These are phyloP conservation scores for Ophiostoma sp. DNA, from an alignment of 2,329 filamentous ascomycete species.

Conservation along the genomic window DNA sequence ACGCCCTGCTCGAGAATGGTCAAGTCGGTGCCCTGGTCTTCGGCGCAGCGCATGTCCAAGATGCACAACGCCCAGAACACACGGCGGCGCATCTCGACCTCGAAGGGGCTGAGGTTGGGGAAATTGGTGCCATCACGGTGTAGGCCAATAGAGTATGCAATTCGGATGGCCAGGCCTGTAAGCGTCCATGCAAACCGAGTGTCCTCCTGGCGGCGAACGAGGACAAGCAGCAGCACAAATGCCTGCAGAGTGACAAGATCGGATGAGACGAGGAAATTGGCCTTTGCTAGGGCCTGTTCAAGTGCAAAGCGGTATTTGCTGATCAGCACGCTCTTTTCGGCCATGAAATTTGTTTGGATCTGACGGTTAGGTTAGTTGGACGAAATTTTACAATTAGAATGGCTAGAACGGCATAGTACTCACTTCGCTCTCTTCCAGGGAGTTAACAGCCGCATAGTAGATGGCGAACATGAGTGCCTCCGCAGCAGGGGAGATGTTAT, in stretches of 20 bases:
- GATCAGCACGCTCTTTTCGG: conserved; percentile 42
- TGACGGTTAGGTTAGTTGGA: conserved; percentile 27
- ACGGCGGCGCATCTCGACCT: conserved; percentile 57
- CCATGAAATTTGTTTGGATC: conserved; percentile 48
- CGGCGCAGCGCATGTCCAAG: conserved; percentile 54
- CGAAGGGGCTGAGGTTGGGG: conserved; percentile 51
- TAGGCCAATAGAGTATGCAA: conserved; percentile 49
- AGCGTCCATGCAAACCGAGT: conserved; percentile 57
- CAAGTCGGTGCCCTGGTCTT: conserved; percentile 52
- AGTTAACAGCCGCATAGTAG: conserved; percentile 54
- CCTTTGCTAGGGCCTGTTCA: conserved; percentile 56
- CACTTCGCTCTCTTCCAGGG: conserved; percentile 55
- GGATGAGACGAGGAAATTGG: conserved; percentile 55
- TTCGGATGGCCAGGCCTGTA: conserved; percentile 55
- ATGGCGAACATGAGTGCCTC: conserved; percentile 61
- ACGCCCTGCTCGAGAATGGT: conserved; percentile 42
- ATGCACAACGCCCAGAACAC: conserved; percentile 58
- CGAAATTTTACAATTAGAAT: not conserved
- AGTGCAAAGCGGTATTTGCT: conserved; percentile 49
- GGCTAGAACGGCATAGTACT: conserved; percentile 27
- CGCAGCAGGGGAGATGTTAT: conserved; percentile 50
- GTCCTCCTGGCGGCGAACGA: conserved; percentile 48
- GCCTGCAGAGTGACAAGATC: conserved; percentile 58
- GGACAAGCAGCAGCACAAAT: conserved; percentile 52
- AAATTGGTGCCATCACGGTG: conserved; percentile 53